Percentiles rank a stretch among this genome's conserved stretches.
Conservation (phyloP, 2,329 filamentous ascomycete genomes). For the Alternaria sp. region DNA sequence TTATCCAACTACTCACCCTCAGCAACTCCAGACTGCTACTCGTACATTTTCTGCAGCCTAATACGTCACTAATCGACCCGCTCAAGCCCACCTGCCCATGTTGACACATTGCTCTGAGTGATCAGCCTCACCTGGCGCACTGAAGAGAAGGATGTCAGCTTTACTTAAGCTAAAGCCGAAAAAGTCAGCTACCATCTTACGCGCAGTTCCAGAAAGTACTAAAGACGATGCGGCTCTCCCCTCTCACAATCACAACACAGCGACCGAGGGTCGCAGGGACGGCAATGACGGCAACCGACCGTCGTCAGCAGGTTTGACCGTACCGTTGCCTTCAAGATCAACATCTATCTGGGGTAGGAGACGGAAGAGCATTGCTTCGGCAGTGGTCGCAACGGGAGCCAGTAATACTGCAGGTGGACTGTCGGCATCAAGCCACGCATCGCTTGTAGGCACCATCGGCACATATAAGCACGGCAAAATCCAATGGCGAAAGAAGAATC, state of each 20-base stretch:
- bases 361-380: slow-evolving; percentile 24
- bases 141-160: slow-evolving; percentile 25
- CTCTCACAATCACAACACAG: slow-evolving; percentile 50
- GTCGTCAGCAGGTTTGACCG: slow-evolving; percentile 20
- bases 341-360: slow-evolving; percentile 23
- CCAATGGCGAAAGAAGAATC: slow-evolving; percentile 46
- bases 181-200: slow-evolving; percentile 41
- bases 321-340: slow-evolving; percentile 23
- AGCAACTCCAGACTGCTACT: slow-evolving; percentile 10
- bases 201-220: slow-evolving; percentile 42
- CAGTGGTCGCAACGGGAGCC: slow-evolving; percentile 17
- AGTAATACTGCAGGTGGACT: slow-evolving; percentile 29
- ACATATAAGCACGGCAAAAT: slow-evolving; percentile 54
- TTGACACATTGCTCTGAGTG: slow-evolving; percentile 2
- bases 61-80: slow-evolving; percentile 2
- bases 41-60: slow-evolving; percentile 9
- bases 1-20: slow-evolving; percentile 15
- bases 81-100: not conserved
- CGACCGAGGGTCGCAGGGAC: slow-evolving; percentile 20
- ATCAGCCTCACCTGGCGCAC: slow-evolving; percentile 8
- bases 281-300: slow-evolving; percentile 38
- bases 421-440: slow-evolving; percentile 27
- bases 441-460: slow-evolving; percentile 48
- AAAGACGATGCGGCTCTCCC: slow-evolving; percentile 30
- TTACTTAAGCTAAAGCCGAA: slow-evolving; percentile 30